Percentiles rank a stretch among this genome's conserved stretches.
Evolutionary conservation across 345 rosid genomes (phyloP).

Genomic region (Mallotus nudiflorus): DNA sequence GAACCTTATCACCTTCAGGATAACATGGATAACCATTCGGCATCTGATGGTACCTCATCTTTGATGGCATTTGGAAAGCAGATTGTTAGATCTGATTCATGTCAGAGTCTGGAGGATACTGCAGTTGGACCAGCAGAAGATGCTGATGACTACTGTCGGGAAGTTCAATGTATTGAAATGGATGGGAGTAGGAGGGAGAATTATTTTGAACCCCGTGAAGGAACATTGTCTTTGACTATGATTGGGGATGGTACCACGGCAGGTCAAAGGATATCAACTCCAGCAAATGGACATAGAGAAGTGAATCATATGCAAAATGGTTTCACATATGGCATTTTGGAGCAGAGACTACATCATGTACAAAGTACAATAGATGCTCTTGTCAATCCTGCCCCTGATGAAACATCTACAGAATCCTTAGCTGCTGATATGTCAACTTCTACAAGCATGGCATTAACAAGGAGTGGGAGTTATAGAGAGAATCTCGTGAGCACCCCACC

Average conservation of each 20-base stretch:
- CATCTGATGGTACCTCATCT: slow-evolving; percentile 51
- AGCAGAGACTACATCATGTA: slow-evolving; percentile 49
- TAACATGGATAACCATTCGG: slow-evolving; percentile 39
- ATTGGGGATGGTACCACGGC: slow-evolving; percentile 31
- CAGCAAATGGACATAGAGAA: slow-evolving; percentile 40
- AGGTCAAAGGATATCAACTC: slow-evolving; percentile 28
- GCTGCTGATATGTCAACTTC: slow-evolving; percentile 46
- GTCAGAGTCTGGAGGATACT: slow-evolving; percentile 38
- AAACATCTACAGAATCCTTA: slow-evolving; percentile 27
- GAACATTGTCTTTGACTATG: slow-evolving; percentile 28
- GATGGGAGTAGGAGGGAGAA: slow-evolving; percentile 45
- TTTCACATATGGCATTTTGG: slow-evolving; percentile 43
- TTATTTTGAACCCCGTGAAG: slow-evolving; percentile 35
- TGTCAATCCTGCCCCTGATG: slow-evolving; percentile 37
- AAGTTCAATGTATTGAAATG: slow-evolving; percentile 77
- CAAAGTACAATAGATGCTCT: slow-evolving; percentile 48
- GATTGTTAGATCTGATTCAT: slow-evolving; percentile 38
- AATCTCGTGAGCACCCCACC: slow-evolving; percentile 63
- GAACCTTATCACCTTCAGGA: slow-evolving; percentile 32
- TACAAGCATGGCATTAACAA: slow-evolving; percentile 44
- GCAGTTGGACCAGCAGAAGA: slow-evolving; percentile 35
- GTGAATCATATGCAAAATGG: slow-evolving; percentile 41
- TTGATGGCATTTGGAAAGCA: slow-evolving; percentile 46
- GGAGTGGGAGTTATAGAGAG: slow-evolving; percentile 62
- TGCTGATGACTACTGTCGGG: slow-evolving; percentile 79